Conservation (phyloP, 129 eudicot species). For the Kitagawia praeruptora region DNA sequence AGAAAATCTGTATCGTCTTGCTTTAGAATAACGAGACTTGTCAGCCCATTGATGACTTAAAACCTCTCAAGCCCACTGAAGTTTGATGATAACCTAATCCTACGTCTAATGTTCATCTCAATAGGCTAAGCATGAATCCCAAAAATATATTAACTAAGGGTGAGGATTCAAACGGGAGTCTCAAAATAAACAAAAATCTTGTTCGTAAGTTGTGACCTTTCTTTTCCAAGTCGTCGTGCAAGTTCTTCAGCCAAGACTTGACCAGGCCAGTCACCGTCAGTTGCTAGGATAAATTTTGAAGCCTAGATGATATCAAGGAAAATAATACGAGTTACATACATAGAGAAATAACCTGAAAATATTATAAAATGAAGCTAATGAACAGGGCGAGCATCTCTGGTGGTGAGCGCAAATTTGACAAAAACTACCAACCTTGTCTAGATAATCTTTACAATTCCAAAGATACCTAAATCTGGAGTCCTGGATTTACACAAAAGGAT, state of each 20-base stretch:
- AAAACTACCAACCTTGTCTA: conserved; percentile 53
- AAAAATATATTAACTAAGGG: neutral
- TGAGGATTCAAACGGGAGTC: neutral
- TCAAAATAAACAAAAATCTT: neutral
- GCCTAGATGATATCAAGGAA: conserved; percentile 34
- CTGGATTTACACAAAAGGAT: conserved; percentile 32
- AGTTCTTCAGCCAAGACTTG: conserved; percentile 89
- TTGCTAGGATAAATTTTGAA: conserved; percentile 67
- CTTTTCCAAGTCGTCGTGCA: conserved; percentile 76
- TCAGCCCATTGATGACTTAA: neutral
- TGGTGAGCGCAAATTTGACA: neutral
- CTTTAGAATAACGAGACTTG: neutral
- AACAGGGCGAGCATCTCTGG: neutral
- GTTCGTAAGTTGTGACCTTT: conserved; percentile 41
- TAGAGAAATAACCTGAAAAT: neutral
- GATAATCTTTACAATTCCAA: conserved; percentile 63
- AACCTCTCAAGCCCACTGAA: neutral
- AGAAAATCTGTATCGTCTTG: neutral
- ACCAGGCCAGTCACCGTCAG: conserved; percentile 84
- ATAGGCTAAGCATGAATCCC: neutral
- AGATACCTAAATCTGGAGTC: conserved; percentile 61
- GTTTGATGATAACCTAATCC: neutral
- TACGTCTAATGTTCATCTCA: neutral
- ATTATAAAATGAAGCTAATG: neutral
- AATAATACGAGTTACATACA: neutral